Percentiles rank a stretch among this genome's conserved stretches.
These are phyloP conservation scores for Alternaria arbusti DNA, from an alignment of 2,329 filamentous ascomycete genomes.

Conservation along the genomic window DNA sequence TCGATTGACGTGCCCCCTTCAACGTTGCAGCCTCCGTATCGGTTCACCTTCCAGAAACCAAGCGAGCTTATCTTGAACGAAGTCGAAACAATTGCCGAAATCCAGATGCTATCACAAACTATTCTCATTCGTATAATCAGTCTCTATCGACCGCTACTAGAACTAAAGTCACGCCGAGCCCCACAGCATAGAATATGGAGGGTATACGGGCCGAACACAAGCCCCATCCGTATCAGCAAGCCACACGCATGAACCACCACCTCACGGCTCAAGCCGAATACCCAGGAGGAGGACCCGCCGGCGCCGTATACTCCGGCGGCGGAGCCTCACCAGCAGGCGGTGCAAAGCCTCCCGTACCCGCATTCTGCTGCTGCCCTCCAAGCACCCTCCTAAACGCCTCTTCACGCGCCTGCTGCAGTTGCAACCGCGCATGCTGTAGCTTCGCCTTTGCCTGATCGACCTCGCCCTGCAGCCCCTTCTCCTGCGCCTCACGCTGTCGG, in stretches of 20 bases:
- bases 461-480: constrained; percentile 27
- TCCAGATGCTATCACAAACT: neutral
- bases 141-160: neutral
- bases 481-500: constrained; percentile 38
- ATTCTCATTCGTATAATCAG: neutral
- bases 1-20: too few relatives aligned
- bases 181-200: neutral
- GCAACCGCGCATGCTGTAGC: constrained; percentile 34
- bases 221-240: neutral
- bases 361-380: constrained; percentile 10
- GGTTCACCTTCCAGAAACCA: neutral
- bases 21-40: neutral
- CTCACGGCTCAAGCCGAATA: constrained; percentile 1
- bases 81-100: neutral
- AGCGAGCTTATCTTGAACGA: neutral
- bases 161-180: neutral
- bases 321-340: constrained; percentile 7
- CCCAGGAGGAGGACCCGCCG: constrained; percentile 6
- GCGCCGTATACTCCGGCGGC: constrained; percentile 18
- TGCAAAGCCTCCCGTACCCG: neutral
- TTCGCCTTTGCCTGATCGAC: constrained; percentile 42
- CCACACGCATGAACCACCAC: neutral
- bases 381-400: constrained; percentile 49
- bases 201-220: neutral
- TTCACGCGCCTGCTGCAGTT: constrained; percentile 56